Percentiles rank a stretch among this genome's conserved stretches.
These are phyloP conservation scores for Epichloe sp. DNA, from an alignment of 2,329 filamentous ascomycete genomes.

Conservation along the genomic window DNA sequence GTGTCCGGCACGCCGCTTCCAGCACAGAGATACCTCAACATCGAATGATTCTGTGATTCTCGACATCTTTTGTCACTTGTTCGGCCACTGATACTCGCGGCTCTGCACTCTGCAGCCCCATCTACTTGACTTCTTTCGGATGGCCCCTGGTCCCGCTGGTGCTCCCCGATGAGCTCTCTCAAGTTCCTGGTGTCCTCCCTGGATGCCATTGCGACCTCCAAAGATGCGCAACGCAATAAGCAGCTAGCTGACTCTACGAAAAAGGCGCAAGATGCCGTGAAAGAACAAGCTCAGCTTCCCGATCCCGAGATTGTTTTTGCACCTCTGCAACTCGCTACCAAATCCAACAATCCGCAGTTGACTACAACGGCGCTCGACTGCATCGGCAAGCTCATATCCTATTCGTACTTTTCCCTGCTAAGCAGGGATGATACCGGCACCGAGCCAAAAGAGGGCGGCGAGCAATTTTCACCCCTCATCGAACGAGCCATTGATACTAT, in stretches of 20 bases:
- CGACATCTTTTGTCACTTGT: not conserved
- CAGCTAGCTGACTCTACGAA: conserved; percentile 71
- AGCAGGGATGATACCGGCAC: conserved; percentile 28
- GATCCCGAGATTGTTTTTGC: conserved; percentile 87
- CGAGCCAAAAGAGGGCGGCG: conserved; percentile 23
- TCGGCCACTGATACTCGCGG: not conserved
- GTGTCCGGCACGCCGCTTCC: not conserved
- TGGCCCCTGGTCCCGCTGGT: conserved; percentile 28
- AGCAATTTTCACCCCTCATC: conserved; percentile 57
- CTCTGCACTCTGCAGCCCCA: not conserved
- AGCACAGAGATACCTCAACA: not conserved
- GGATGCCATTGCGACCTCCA: conserved; percentile 81
- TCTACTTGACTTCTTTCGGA: conserved; percentile 19
- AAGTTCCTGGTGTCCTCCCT: conserved; percentile 92
- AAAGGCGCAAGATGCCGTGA: conserved; percentile 73
- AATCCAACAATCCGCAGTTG: conserved; percentile 70
- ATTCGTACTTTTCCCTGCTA: conserved; percentile 86
- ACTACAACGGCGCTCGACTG: conserved; percentile 89
- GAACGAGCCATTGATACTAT: conserved; percentile 98
- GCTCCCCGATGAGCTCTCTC: conserved; percentile 73
- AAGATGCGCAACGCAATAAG: conserved; percentile 79
- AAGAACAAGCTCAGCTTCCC: conserved; percentile 69
- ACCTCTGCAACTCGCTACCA: conserved; percentile 79
- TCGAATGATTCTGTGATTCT: not conserved
- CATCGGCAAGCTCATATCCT: conserved; percentile 97